Evolutionary conservation across 306 rosid genomes (phyloP).

Genomic region (Rosa lucieae): DNA sequence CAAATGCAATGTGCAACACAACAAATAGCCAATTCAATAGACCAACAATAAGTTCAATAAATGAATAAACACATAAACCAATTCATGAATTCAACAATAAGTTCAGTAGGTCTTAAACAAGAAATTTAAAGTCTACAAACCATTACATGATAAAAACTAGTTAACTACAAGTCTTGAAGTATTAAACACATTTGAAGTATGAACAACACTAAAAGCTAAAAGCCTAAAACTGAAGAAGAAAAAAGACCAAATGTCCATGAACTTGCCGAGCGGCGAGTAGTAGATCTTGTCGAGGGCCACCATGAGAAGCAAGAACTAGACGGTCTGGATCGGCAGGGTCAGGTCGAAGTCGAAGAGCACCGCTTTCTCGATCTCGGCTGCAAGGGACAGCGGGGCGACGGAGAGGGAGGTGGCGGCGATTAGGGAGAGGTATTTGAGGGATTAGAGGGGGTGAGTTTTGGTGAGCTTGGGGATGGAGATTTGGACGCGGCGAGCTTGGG

Average conservation of each 20-base stretch:
- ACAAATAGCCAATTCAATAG: too few relatives aligned
- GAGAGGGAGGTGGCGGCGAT: conserved; percentile 50
- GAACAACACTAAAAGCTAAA: too few relatives aligned
- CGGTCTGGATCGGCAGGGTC: conserved; percentile 75
- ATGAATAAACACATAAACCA: too few relatives aligned
- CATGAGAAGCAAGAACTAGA: conserved; percentile 74
- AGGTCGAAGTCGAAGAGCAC: conserved; percentile 91
- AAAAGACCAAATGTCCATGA: conserved; percentile 55
- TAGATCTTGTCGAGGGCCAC: conserved; percentile 77
- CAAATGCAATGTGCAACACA: too few relatives aligned
- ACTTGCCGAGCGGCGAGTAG: conserved; percentile 75
- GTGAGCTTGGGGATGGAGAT: conserved; percentile 55
- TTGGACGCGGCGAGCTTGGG: conserved; percentile 46
- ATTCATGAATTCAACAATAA: too few relatives aligned
- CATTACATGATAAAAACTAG: too few relatives aligned
- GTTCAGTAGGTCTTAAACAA: too few relatives aligned
- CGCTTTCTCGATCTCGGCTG: conserved; percentile 69
- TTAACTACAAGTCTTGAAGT: too few relatives aligned
- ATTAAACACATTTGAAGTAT: too few relatives aligned
- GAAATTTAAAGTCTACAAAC: too few relatives aligned
- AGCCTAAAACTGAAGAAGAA: too few relatives aligned
- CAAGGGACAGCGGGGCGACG: conserved; percentile 61
- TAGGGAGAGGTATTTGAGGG: conserved; percentile 58
- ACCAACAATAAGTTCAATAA: too few relatives aligned
- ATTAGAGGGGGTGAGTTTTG: conserved; percentile 22